These are phyloP conservation scores for Cylindrodendrum hubeiense DNA, from an alignment of 2,329 filamentous ascomycete genomes.

Conservation along the genomic window DNA sequence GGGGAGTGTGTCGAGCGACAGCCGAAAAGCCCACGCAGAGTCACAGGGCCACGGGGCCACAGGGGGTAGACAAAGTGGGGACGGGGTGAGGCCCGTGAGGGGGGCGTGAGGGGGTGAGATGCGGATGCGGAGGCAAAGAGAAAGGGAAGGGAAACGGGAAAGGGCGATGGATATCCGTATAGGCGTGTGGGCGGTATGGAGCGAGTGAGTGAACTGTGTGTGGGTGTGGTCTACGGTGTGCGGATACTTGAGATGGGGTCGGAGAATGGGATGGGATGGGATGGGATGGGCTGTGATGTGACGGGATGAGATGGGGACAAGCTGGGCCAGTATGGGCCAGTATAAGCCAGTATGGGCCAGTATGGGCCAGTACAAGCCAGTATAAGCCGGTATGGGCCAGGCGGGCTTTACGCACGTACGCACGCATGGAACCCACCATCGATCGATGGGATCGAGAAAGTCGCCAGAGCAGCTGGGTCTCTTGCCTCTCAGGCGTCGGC, in stretches of 20 bases:
- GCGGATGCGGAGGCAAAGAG: not conserved
- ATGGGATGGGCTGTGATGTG: slow-evolving; percentile 39
- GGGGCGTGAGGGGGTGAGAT: too few relatives aligned
- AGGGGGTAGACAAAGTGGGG: slow-evolving; percentile 2
- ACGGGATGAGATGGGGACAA: not conserved
- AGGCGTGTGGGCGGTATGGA: slow-evolving; percentile 4
- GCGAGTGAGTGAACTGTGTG: too few relatives aligned
- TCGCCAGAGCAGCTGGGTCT: slow-evolving; percentile 18
- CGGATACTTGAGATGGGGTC: not conserved
- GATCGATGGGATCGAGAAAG: slow-evolving; percentile 53
- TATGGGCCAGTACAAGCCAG: too few relatives aligned
- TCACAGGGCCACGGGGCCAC: slow-evolving; percentile 11
- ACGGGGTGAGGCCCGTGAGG: too few relatives aligned
- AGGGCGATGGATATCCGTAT: not conserved
- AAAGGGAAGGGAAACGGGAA: not conserved
- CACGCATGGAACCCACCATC: slow-evolving; percentile 48
- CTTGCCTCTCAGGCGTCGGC: not conserved
- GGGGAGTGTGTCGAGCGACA: not conserved
- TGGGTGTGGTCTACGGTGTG: too few relatives aligned
- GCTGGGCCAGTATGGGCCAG: too few relatives aligned
- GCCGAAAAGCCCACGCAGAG: not conserved
- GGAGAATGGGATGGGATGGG: slow-evolving; percentile 27
- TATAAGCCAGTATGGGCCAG: too few relatives aligned
- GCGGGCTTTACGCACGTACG: not conserved
- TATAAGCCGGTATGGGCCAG: slow-evolving; percentile 38